Evolutionary conservation across 192 early-diverging fungal species (phyloP).

Genomic region (Jimgerdemannia flammicorona): DNA sequence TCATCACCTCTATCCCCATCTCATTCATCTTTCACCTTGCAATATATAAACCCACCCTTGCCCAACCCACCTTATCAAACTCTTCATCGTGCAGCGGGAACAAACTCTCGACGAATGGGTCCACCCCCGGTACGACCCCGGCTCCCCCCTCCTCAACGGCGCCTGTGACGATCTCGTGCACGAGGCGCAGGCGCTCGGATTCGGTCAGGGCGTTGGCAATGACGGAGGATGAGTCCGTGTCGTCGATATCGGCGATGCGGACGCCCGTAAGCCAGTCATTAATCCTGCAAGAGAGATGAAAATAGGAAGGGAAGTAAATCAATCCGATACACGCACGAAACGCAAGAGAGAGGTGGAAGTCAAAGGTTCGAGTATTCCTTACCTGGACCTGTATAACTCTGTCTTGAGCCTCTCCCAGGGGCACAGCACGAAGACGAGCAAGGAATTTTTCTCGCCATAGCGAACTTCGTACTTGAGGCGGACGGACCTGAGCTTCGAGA

Average conservation of each 20-base stretch:
- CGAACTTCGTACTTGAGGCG: conserved; percentile 64
- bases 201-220: conserved; percentile 30
- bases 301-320: conserved; percentile 1
- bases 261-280: conserved; percentile 74
- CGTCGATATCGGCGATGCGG: conserved; percentile 33
- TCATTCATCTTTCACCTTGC: neutral
- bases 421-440: conserved; percentile 68
- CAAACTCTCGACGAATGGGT: conserved; percentile 62
- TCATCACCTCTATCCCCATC: no score
- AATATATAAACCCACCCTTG: neutral
- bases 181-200: conserved; percentile 56
- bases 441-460: conserved; percentile 40
- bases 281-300: conserved; percentile 33
- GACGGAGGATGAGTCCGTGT: conserved; percentile 12
- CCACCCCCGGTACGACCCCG: conserved; percentile 44
- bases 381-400: conserved; percentile 38
- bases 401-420: conserved; percentile 48
- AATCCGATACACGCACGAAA: conserved; percentile 1
- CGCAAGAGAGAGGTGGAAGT: neutral
- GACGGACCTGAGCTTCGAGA: conserved; percentile 49
- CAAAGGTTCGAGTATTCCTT: conserved; percentile 3
- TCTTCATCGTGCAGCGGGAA: conserved; percentile 76
- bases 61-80: conserved; percentile 62
- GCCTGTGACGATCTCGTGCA: conserved; percentile 59
- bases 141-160: conserved; percentile 57